These are phyloP conservation scores for Pseudotsuga menziesii DNA, from an alignment of 75 land plant species.

Conservation along the genomic window DNA sequence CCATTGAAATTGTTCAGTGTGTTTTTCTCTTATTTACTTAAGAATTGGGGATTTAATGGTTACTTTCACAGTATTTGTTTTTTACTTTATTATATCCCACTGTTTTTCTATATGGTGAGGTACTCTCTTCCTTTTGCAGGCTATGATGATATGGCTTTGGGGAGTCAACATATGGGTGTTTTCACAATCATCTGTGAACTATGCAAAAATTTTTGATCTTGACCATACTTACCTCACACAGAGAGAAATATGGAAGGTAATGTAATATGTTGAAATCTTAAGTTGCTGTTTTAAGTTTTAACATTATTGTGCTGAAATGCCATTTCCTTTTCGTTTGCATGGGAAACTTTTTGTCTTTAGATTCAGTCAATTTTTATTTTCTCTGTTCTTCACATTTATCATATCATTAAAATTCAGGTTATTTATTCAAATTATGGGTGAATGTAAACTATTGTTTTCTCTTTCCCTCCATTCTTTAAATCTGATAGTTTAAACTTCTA, in stretches of 20 bases:
- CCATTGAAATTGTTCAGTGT: background rate
- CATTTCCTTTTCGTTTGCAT: background rate
- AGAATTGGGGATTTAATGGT: background rate
- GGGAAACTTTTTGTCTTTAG: background rate
- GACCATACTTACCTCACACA: slow-evolving; percentile 88
- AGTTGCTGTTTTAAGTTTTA: slow-evolving; percentile 1
- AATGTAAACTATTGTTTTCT: background rate
- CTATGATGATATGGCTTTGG: slow-evolving; percentile 96
- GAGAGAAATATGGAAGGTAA: slow-evolving; percentile 89
- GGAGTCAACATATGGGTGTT: slow-evolving; percentile 92
- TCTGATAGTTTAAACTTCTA: too few species aligned
- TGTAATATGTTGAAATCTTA: background rate
- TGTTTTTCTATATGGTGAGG: background rate
- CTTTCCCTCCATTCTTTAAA: background rate
- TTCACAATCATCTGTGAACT: slow-evolving; percentile 61
- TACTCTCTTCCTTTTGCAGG: slow-evolving; percentile 46
- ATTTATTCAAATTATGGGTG: background rate
- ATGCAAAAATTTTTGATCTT: slow-evolving; percentile 90
- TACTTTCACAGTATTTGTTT: background rate
- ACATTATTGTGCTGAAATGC: background rate
- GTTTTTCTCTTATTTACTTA: background rate
- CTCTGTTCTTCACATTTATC: background rate
- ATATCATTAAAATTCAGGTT: background rate
- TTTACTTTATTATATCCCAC: background rate
- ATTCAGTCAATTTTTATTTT: background rate